Conservation (phyloP, 768 basidiomycete genomes). For the Cystobasidiopsis lactophilus region DNA sequence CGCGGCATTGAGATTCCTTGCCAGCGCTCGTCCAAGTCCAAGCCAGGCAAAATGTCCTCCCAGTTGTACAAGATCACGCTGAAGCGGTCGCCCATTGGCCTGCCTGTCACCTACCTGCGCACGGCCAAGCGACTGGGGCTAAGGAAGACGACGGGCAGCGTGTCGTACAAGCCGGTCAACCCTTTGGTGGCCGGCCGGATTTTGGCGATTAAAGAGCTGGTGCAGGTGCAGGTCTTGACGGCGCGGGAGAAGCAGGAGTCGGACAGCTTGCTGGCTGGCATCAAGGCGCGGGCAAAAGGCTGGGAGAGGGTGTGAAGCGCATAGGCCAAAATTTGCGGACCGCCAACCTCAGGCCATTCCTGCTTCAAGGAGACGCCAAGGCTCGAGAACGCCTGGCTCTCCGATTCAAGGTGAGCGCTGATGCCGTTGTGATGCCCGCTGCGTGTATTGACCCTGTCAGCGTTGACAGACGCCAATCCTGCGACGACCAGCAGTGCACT, state of each 20-base stretch:
- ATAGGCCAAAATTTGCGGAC: not conserved
- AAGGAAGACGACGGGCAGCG: not conserved
- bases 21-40: too few species aligned
- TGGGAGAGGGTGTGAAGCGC: not conserved
- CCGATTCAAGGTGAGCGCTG: too few species aligned
- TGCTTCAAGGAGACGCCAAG: too few species aligned
- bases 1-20: too few species aligned
- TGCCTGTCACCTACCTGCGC: not conserved
- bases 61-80: constrained; percentile 1
- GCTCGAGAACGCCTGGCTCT: too few species aligned
- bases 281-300: not conserved
- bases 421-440: too few species aligned
- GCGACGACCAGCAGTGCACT: too few species aligned
- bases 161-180: not conserved
- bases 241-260: not conserved
- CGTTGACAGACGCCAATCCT: too few species aligned
- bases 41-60: too few species aligned
- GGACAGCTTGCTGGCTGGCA: not conserved
- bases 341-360: not conserved
- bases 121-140: not conserved
- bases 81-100: not conserved
- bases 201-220: not conserved
- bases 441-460: too few species aligned
- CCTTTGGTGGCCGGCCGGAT: not conserved
- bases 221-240: not conserved